phyloP scores from a whole-genome alignment of 1,284 basidiomycete species.

The Ganoderma sinense region DNA sequence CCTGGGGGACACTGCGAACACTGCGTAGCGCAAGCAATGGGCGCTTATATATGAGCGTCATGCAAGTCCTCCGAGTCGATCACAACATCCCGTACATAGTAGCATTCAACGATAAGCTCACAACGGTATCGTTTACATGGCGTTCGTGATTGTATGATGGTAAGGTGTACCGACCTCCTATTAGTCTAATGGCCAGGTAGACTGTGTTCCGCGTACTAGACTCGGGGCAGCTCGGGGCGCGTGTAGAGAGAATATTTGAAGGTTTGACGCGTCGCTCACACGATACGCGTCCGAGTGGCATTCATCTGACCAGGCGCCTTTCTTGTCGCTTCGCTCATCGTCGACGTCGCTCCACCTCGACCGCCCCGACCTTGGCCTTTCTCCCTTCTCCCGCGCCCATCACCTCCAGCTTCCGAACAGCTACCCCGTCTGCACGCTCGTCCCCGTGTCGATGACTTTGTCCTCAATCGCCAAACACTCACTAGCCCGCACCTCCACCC shows the following conservation, averaged over 20 bases:
- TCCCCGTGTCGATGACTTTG: slow-evolving; percentile 21
- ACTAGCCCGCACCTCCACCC: slow-evolving; percentile 14
- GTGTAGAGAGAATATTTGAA: background rate
- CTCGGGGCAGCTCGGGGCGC: background rate
- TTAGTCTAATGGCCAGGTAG: background rate
- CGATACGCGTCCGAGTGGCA: slow-evolving; percentile 17
- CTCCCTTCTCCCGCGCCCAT: background rate
- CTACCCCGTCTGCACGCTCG: background rate
- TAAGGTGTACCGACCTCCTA: background rate
- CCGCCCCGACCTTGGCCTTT: background rate
- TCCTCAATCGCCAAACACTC: slow-evolving; percentile 8
- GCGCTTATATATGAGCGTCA: too few relatives aligned
- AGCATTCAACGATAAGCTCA: too few relatives aligned
- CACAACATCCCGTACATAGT: too few relatives aligned
- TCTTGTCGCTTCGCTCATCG: slow-evolving; percentile 6
- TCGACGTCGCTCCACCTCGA: slow-evolving; percentile 6
- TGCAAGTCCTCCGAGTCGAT: too few relatives aligned
- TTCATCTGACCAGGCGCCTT: background rate
- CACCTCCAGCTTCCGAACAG: background rate
- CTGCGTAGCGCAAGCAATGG: too few relatives aligned
- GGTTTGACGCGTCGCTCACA: slow-evolving; percentile 21
- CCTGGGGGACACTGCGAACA: too few relatives aligned
- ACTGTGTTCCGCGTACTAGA: background rate
- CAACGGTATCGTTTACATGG: background rate
- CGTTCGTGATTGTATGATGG: background rate